Evolutionary conservation across 2,329 filamentous ascomycete species (phyloP).

Genomic region (Myrmaecium sp.): DNA sequence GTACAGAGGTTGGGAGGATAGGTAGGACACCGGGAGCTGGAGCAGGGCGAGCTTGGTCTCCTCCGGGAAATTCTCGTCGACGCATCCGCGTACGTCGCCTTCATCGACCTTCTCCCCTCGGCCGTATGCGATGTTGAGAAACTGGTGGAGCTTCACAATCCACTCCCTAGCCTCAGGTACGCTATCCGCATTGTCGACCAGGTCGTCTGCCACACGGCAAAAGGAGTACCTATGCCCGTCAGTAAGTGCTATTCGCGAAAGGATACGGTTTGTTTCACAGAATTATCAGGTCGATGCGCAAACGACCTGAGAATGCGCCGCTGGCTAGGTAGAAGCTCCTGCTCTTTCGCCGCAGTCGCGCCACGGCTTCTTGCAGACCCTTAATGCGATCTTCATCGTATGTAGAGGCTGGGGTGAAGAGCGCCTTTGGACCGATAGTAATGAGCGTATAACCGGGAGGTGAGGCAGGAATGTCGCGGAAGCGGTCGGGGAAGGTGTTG

Average conservation of each 20-base stretch:
- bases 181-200: conserved; percentile 47
- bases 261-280: conserved; percentile 26
- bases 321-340: conserved; percentile 60
- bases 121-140: conserved; percentile 37
- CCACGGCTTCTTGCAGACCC: conserved; percentile 42
- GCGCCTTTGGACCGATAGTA: conserved; percentile 38
- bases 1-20: conserved; percentile 43
- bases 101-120: conserved; percentile 9
- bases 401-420: conserved; percentile 28
- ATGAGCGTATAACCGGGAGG: conserved; percentile 32
- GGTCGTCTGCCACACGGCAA: conserved; percentile 55
- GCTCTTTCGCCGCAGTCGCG: conserved; percentile 44
- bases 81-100: conserved; percentile 16
- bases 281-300: conserved; percentile 51
- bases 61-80: conserved; percentile 34
- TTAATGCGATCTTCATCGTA: conserved; percentile 42
- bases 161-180: conserved; percentile 37
- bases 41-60: conserved; percentile 37
- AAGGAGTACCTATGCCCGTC: conserved; percentile 44
- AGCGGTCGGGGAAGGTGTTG: conserved; percentile 43
- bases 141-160: conserved; percentile 40
- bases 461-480: conserved; percentile 31
- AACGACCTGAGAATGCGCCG: conserved; percentile 47
- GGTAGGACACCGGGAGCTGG: conserved; percentile 39
- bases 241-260: conserved; percentile 1